A percentile compares a stretch with the other conserved stretches of the same genome.
These are phyloP conservation scores for Podaxis sp. DNA, from an alignment of 768 basidiomycete genomes.

Conservation along the genomic window DNA sequence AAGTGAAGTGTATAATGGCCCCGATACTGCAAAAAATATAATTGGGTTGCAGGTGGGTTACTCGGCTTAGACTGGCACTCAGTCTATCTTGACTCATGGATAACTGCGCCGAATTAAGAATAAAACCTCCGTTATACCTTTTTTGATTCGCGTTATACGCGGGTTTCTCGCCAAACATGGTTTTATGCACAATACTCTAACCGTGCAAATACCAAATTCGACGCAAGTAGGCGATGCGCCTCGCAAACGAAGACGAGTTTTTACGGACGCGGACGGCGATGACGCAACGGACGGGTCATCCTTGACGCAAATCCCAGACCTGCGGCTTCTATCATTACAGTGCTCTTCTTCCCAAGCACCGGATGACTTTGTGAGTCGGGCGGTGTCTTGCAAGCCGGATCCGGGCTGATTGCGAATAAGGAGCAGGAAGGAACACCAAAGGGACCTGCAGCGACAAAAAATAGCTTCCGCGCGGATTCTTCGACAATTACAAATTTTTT, in stretches of 20 bases:
- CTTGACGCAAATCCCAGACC: conserved; percentile 3
- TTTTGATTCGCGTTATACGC: conserved; percentile 60
- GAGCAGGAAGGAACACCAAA: not conserved
- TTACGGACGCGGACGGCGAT: conserved; percentile 14
- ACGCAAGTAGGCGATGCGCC: conserved; percentile 24
- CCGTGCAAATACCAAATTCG: conserved; percentile 18
- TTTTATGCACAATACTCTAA: conserved; percentile 36
- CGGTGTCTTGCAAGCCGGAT: not conserved
- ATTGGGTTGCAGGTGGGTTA: conserved; percentile 64
- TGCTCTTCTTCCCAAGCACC: not conserved
- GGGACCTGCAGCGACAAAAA: not conserved
- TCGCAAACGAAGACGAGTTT: conserved; percentile 52
- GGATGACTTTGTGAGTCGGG: not conserved
- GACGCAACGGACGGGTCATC: conserved; percentile 23
- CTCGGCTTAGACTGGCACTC: conserved; percentile 1
- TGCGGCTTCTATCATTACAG: not conserved
- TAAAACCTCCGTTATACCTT: conserved; percentile 48
- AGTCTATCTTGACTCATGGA: conserved; percentile 17
- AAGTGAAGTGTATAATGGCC: conserved; percentile 67
- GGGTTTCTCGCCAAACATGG: conserved; percentile 65
- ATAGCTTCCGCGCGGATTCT: not conserved
- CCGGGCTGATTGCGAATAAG: not conserved
- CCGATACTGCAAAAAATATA: conserved; percentile 75
- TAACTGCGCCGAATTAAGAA: conserved; percentile 41
- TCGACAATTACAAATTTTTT: not conserved